These are phyloP conservation scores for Pseudogymnoascus sp. DNA, from an alignment of 2,329 filamentous ascomycete genomes.

Conservation along the genomic window DNA sequence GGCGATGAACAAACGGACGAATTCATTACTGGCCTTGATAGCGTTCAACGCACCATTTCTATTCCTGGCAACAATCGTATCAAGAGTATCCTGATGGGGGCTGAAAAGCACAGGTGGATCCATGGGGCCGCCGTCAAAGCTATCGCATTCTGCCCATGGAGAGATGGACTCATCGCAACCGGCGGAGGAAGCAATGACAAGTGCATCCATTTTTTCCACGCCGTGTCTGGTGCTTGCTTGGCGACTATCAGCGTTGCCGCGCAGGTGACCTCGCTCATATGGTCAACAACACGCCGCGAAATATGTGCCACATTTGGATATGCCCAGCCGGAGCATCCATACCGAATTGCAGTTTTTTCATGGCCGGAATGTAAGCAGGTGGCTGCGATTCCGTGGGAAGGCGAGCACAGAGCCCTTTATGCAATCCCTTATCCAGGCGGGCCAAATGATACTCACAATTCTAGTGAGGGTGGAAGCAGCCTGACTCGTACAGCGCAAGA, in stretches of 20 bases:
- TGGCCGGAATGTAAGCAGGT: constrained; percentile 90
- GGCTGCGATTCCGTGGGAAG: constrained; percentile 75
- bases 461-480: constrained; percentile 43
- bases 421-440: constrained; percentile 77
- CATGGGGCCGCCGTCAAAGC: constrained; percentile 91
- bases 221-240: constrained; percentile 69
- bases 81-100: constrained; percentile 43
- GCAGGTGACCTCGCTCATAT: constrained; percentile 87
- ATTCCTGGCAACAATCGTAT: constrained; percentile 27
- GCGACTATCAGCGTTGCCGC: constrained; percentile 88
- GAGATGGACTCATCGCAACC: constrained; percentile 75
- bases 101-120: constrained; percentile 62
- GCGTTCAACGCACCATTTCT: constrained; percentile 23
- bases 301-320: constrained; percentile 94
- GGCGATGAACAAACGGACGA: constrained; percentile 14
- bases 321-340: constrained; percentile 79
- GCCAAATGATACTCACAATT: constrained; percentile 31
- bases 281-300: constrained; percentile 77
- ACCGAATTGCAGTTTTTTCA: constrained; percentile 83
- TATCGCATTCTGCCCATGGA: constrained; percentile 95
- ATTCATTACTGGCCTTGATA: constrained; percentile 17
- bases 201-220: constrained; percentile 93
- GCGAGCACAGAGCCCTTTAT: constrained; percentile 71
- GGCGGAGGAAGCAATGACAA: constrained; percentile 91
- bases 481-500: constrained; percentile 53